phyloP scores from a whole-genome alignment of 768 basidiomycete genomes.

The Pulveroboletus ravenelii region DNA sequence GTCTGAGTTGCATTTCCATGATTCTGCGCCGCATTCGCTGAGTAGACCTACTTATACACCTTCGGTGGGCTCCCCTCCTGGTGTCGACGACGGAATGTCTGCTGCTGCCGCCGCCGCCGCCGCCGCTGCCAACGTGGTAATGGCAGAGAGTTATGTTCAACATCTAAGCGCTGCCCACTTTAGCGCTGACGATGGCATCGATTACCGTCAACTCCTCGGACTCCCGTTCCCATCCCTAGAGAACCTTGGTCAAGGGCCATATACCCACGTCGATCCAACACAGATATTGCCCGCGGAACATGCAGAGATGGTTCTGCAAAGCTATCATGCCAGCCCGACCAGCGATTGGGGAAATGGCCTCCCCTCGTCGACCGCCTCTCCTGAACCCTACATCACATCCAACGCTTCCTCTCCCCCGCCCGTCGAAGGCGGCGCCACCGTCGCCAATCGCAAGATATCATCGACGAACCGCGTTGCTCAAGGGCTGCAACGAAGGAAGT shows the following conservation, averaged over 20 bases:
- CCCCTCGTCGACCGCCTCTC: constrained; percentile 69
- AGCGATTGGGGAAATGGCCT: constrained; percentile 79
- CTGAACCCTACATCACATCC: constrained; percentile 65
- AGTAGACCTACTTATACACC: constrained; percentile 34
- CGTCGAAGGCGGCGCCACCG: constrained; percentile 41
- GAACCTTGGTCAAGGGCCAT: constrained; percentile 43
- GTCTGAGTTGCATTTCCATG: constrained; percentile 30
- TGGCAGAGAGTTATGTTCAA: constrained; percentile 71
- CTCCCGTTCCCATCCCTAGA: constrained; percentile 59
- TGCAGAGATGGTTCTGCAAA: constrained; percentile 38
- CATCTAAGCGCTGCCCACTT: constrained; percentile 47
- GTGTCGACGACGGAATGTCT: constrained; percentile 50
- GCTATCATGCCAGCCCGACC: constrained; percentile 71
- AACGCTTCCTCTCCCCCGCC: constrained; percentile 74
- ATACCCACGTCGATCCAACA: constrained; percentile 88
- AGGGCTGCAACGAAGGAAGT: constrained; percentile 53
- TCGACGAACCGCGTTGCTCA: constrained; percentile 58
- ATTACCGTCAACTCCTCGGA: constrained; percentile 61
- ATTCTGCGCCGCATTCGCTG: constrained; percentile 30
- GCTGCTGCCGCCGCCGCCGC: constrained; percentile 62
- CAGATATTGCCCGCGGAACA: constrained; percentile 62
- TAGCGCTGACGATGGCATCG: constrained; percentile 53
- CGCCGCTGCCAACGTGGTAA: constrained; percentile 59
- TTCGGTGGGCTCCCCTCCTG: constrained; percentile 28
- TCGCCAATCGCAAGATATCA: constrained; percentile 53